These are phyloP conservation scores for Hypoxylon fragiforme DNA, from an alignment of 495 filamentous ascomycete genomes.

Conservation along the genomic window DNA sequence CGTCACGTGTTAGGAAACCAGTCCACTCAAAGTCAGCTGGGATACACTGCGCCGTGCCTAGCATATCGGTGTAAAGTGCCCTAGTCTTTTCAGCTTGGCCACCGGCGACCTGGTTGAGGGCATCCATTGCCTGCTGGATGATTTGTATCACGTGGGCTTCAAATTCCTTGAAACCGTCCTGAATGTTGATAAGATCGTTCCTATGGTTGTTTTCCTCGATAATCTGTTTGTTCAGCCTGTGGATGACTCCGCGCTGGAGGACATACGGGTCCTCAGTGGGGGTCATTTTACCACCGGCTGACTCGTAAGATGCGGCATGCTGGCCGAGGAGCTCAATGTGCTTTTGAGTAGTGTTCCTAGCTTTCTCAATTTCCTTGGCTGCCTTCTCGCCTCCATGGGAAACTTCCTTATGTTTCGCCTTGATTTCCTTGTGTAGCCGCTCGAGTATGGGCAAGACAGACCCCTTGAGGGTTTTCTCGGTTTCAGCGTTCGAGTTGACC, in stretches of 20 bases:
- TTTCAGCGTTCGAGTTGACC: conserved; percentile 82
- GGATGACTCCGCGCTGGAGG: conserved; percentile 74
- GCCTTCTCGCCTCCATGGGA: conserved; percentile 79
- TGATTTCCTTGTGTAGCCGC: conserved; percentile 92
- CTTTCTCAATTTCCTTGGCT: conserved; percentile 88
- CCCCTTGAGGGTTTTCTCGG: conserved; percentile 82
- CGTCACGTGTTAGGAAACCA: conserved; percentile 72
- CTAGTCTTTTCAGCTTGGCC: conserved; percentile 81
- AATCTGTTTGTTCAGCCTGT: conserved; percentile 88
- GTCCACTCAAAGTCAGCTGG: conserved; percentile 93
- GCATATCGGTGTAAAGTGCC: conserved; percentile 79
- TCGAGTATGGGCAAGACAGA: conserved; percentile 85
- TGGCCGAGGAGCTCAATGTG: conserved; percentile 92
- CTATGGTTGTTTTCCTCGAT: conserved; percentile 93
- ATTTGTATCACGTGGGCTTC: conserved; percentile 82
- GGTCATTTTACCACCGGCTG: conserved; percentile 66
- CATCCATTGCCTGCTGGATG: conserved; percentile 77
- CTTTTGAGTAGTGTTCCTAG: conserved; percentile 83
- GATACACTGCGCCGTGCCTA: conserved; percentile 73
- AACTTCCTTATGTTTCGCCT: conserved; percentile 90
- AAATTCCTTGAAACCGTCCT: conserved; percentile 85
- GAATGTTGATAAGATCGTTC: conserved; percentile 84
- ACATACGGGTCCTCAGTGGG: conserved; percentile 84
- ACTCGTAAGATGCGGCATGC: conserved; percentile 74
- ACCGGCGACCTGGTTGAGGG: conserved; percentile 75